Base-by-base conservation (phyloP, 2,329 filamentous ascomycete genomes). In the Botrytis tulipae region DNA sequence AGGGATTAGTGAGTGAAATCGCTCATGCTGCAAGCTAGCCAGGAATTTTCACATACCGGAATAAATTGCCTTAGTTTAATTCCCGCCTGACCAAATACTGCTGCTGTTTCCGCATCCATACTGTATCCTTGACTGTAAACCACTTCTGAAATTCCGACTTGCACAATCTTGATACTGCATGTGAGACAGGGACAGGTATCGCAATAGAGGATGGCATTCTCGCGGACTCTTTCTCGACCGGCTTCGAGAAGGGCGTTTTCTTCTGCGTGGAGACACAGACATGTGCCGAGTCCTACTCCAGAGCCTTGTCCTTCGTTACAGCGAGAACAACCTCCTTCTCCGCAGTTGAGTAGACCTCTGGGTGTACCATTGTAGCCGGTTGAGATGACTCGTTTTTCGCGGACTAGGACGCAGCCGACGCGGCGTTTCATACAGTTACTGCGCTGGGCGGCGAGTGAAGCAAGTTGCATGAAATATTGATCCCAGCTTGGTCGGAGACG, bases 361-460 rank as follows among this genome's bases (percentile, higher is more conserved):
- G 96, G 95, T n/a, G 96, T 98, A 75, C 96, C 96, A 83, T 99
- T 99, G 85, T 99, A 99, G 32, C 96, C 96, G 0, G 96, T 99
- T 80, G 92, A 94, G 77, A 98, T 93, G 76, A 99, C 96, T 78
- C 95, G 89, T 79, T 91, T 91, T 80, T 94, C 91, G 76, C 92
- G 87, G 48, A 98, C 95, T 16, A 99, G 87, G 10, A 98, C 96
- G 83, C 95, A 98, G 12, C 96, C 96, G 1, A 99, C 96, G 76
- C 95, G 90, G 44, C 96, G 89, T 84, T 98, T 98, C 96, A 99
- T 99, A 85, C 96, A 99, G 83, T 99, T 99, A 80, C 91, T 94
- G 76, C 96, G 89, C 78, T 94, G 92, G 0, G 95, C 93, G 12
- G 96, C 96, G 66, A 99, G 89, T 48, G 93, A 94, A 8, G 96